Base-by-base conservation (phyloP, 495 filamentous ascomycete genomes). In the Podospora pseudocomata region DNA sequence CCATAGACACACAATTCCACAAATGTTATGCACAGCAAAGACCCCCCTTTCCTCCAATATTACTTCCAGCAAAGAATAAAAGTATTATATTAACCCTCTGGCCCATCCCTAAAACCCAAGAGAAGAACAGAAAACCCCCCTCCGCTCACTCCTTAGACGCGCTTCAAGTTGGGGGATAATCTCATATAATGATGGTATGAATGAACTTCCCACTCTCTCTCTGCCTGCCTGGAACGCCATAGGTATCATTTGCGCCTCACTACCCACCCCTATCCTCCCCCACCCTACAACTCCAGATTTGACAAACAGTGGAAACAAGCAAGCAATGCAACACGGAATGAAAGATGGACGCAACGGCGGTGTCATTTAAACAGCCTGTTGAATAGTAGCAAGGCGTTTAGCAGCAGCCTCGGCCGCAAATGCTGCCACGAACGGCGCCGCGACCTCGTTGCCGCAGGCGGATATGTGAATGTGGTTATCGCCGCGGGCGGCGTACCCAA, bases 401-500 rank as follows among this genome's bases (percentile, higher is more conserved):
- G 30, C 30, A 32, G 30, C 30, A 32, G 30, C 30, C 30, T 32
- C 30, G 30, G 30, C 30, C 30, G 4, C 39, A 13, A 9, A 16
- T 11, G 39, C 9, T 13, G 15, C 39, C 9, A 11, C 39, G 13
- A 71, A 71, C 28, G 72, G 60, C 13, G 68, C 72, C 13, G 65
- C 73, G 54, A 67, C 63, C 39, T 78, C 75, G 32, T 62, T 65
- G 19, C 75, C 76, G 66, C 80, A 92, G 19, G 83, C 82, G 71
- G 89, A 93, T 5, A 94, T 79, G 76, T 91, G 93, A 68, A 94
- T 84, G 71, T 91, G 86, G 63, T 88, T 85, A 70, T 92, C 89
- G 9, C 89, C 87, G 9, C 88, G 80, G 11, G 90, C 92, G 0
- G 92, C 90, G 68, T 89, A 93, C 20, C 92, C 95, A 63, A 99